Conservation (phyloP, 768 basidiomycete genomes). For the Lentinula aciculospora region DNA sequence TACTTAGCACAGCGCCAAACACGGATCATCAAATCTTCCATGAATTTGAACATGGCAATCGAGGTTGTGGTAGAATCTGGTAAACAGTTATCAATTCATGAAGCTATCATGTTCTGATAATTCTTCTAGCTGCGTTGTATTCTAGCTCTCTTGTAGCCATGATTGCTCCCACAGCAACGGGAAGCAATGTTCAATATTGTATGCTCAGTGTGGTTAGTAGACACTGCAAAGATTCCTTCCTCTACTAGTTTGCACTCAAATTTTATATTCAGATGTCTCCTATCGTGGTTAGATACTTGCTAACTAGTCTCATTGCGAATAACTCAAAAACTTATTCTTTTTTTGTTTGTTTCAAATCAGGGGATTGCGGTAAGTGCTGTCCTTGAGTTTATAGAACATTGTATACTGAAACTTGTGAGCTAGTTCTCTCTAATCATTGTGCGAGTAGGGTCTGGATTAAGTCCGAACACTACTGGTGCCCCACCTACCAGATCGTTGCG, state of each 20-base stretch:
- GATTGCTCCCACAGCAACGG: slow-evolving; percentile 11
- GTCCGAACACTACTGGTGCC: background rate
- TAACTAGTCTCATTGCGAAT: background rate
- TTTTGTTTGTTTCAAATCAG: background rate
- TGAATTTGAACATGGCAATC: slow-evolving; percentile 10
- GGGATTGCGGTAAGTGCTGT: background rate
- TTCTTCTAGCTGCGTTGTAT: slow-evolving; percentile 10
- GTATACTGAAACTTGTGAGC: background rate
- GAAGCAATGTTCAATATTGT: slow-evolving; percentile 11
- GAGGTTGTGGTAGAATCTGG: slow-evolving; percentile 12
- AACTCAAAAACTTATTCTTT: background rate
- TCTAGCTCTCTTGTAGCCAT: slow-evolving; percentile 10
- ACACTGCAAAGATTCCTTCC: background rate
- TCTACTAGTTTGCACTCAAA: no score
- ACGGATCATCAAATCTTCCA: background rate
- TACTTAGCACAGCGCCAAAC: slow-evolving; percentile 8
- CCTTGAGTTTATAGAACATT: background rate
- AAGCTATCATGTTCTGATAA: background rate
- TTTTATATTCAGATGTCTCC: background rate
- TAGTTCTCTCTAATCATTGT: slow-evolving; percentile 3
- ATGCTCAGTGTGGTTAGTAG: slow-evolving; percentile 10
- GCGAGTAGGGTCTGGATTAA: background rate
- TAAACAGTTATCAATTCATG: background rate
- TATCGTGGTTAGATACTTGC: background rate
- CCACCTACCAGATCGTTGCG: background rate